phyloP scores from a whole-genome alignment of 768 basidiomycete genomes.

The Boletus vinaceobasis region DNA sequence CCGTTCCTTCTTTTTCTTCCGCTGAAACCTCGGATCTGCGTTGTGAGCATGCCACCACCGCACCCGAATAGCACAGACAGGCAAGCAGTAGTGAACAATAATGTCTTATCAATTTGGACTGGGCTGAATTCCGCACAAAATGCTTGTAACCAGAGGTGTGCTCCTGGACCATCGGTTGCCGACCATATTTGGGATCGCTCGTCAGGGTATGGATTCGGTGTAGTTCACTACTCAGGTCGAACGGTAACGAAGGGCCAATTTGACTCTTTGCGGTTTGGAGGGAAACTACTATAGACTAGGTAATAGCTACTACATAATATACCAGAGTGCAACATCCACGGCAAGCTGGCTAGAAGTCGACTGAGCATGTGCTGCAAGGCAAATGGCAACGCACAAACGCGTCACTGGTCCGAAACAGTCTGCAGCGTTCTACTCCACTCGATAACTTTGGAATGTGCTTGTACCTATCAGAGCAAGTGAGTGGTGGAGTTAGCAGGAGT shows the following conservation, averaged over 20 bases:
- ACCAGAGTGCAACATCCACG: neutral
- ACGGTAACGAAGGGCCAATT: neutral
- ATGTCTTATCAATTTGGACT: no score
- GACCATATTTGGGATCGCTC: neutral
- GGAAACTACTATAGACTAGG: neutral
- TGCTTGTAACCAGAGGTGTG: neutral
- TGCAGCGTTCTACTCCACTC: constrained; percentile 71
- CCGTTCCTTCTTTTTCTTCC: no score
- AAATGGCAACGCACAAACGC: neutral
- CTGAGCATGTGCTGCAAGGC: neutral
- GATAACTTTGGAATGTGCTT: constrained; percentile 68
- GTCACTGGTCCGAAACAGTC: constrained; percentile 34
- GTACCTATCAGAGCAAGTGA: constrained; percentile 44
- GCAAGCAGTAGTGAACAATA: no score
- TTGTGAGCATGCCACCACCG: neutral
- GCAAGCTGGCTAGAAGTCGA: neutral
- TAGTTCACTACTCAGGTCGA: neutral
- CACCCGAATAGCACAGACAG: no score
- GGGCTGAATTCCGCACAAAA: no score
- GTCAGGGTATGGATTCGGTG: neutral
- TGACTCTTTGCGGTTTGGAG: neutral
- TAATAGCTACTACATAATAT: neutral
- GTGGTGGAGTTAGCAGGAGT: no score
- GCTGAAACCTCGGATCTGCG: neutral
- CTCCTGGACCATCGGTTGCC: no score